phyloP scores from a whole-genome alignment of 2,329 filamentous ascomycete species.

The Arthroderma sp. region DNA sequence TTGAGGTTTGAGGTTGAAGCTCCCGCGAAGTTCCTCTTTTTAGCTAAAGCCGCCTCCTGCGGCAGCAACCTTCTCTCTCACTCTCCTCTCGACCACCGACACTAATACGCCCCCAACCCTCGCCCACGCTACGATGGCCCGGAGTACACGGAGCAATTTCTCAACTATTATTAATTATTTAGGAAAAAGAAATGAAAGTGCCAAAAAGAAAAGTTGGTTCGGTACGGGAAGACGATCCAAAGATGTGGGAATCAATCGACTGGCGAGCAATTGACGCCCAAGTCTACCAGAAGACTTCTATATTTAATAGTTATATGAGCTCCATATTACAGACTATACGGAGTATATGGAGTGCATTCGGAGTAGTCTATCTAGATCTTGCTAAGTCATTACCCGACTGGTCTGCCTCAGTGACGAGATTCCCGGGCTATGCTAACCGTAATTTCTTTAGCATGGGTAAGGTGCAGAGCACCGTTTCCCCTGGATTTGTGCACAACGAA shows the following conservation, averaged over 20 bases:
- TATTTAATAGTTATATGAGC: not conserved
- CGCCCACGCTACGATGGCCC: not conserved
- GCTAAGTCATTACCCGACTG: not conserved
- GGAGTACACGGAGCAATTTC: too few species aligned
- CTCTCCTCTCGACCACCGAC: not conserved
- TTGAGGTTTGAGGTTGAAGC: not conserved
- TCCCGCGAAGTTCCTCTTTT: not conserved
- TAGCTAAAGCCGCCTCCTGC: not conserved
- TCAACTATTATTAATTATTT: not conserved
- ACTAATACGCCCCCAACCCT: not conserved
- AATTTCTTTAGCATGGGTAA: not conserved
- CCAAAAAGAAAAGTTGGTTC: conserved; percentile 4
- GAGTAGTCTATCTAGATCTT: too few species aligned
- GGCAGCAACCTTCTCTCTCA: conserved; percentile 2
- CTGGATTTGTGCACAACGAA: not conserved
- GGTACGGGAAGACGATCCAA: conserved; percentile 1
- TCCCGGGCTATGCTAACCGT: not conserved
- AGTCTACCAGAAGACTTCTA: not conserved
- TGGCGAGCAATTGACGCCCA: not conserved
- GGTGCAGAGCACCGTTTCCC: not conserved
- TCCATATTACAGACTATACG: not conserved
- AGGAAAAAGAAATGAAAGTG: not conserved
- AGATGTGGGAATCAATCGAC: conserved; percentile 2
- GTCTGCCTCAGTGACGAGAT: not conserved
- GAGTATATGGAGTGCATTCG: not conserved